Base-by-base conservation (phyloP, 2,329 filamentous ascomycete species). In the Nothophaeocryptopus gaeumannii region DNA sequence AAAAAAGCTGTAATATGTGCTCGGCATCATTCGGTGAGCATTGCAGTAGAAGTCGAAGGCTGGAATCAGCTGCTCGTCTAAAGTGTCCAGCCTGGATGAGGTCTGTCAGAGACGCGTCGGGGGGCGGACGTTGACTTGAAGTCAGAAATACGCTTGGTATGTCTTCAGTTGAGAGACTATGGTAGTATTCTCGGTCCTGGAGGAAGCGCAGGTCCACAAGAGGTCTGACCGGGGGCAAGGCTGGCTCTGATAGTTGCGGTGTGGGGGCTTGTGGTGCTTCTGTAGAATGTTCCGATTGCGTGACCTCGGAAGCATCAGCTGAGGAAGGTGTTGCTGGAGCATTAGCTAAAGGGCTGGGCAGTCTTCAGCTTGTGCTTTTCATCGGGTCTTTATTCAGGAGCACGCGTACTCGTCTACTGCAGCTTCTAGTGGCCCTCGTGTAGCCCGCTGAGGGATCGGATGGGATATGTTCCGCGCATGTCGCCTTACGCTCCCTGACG, bases 141-240 rank as follows among this genome's bases (percentile, higher is more conserved):
- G 81, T 80, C 53, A 88, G 82, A 67, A 96, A 92, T 2, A 89
- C 72, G 7, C 72, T 71, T 3, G 81, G 79, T 38, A 82, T 71
- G 43, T 79, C 74, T 82, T 77, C 12, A 79, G 79, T 65, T 1
- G 86, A 84, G 16, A 96, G 76, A 1, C 86, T 83, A 65, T 96
- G 91, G 73, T 92, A 96, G 48, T 91, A 85, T 56, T 89, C 82
- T 2, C 88, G 84, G 14, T 85, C 82, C 9, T 93, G 80, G 39
- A 96, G 82, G 67, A 86, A 92, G 13, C 84, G 82, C 59, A 96
- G 87, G 72, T 95, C 86, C 62, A 88, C 86, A 1, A 39, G 29
- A 8, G 54, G 39, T 14, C 31, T 49, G 20, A 26, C 7, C 20
- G 20, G 20, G 14, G 47, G 49, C 45, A 46, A 47, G 58, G 43